Evolutionary conservation across 2,329 filamentous ascomycete species (phyloP), one percentile per base, ranked within the genome.

Genomic region (Leptographium flavum): DNA sequence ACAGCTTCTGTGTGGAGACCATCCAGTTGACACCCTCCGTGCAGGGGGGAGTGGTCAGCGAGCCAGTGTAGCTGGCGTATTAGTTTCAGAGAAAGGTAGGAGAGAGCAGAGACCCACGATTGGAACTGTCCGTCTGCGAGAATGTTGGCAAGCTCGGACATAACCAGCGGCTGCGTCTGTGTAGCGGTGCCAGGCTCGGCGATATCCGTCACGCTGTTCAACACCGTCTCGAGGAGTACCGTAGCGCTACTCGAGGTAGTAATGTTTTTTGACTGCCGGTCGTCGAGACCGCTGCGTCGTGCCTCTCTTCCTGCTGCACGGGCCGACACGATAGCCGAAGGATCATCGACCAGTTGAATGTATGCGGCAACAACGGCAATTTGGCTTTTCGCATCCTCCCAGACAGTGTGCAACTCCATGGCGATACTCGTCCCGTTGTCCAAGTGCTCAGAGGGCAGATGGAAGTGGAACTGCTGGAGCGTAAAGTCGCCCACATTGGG

Each of bases 371-470:
- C 56, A 48, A 69, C 67, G 28, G 65, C 64, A 32, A 69, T 61
- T 45, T 66, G 55, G 14, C 57, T 51, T 31, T 54, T 56, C 13
- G 63, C 60, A 14, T 63, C 63, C 54, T 70, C 62, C 56, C 74
- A 76, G 35, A 79, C 75, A 65, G 79, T 73, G 60, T 80, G 76
- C 59, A 69, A 66, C 57, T 74, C 71, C 64, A 74, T 39, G n/a
- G 37, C 37, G 22, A 28, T 27, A 3, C 23, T 27, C 4, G 27
- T 63, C 23, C 63, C 62, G 50, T 63, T 60, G 52, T 68, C 63
- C 2, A 69, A 50, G 51, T 72, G 69, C 55, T 72, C 68, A 49
- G 63, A 66, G 8, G 69, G 68, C 41, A 70, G 59, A 46, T 72
- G 69, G 57, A 70, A 71, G 53, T 72, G 68, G 56, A 71, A 70